These are phyloP conservation scores for Colletotrichum kahawae DNA, from an alignment of 2,329 filamentous ascomycete species.

Conservation along the genomic window DNA sequence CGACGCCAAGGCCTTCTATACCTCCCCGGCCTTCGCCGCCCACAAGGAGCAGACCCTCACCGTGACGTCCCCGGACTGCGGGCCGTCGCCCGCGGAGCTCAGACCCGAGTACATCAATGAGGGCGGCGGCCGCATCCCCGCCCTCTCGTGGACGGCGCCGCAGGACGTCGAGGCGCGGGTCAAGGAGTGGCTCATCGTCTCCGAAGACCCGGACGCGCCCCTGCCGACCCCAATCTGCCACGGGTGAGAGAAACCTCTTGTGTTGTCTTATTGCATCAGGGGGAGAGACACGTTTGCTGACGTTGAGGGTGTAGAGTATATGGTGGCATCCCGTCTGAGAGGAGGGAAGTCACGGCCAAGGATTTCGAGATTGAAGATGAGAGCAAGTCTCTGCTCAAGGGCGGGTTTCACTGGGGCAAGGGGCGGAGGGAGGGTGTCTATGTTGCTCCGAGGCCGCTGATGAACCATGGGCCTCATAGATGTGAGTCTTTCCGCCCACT, in stretches of 20 bases:
- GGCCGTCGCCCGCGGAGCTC: conserved; percentile 39
- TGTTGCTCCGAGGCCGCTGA: conserved; percentile 48
- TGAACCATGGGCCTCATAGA: conserved; percentile 56
- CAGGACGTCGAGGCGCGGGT: conserved; percentile 30
- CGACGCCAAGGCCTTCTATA: conserved; percentile 43
- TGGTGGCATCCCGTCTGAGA: conserved; percentile 40
- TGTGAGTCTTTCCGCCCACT: conserved; percentile 35
- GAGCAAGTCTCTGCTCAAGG: conserved; percentile 35
- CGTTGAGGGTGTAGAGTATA: conserved; percentile 31
- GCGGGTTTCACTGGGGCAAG: conserved; percentile 52
- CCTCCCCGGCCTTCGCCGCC: conserved; percentile 36
- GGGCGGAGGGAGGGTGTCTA: conserved; percentile 47
- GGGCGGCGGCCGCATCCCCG: conserved; percentile 43
- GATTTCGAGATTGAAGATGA: conserved; percentile 42
- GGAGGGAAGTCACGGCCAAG: conserved; percentile 33
- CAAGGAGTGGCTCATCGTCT: conserved; percentile 50
- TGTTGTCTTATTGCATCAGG: not conserved
- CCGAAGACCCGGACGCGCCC: conserved; percentile 53
- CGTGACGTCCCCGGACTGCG: conserved; percentile 45
- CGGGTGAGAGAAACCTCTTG: conserved; percentile 34
- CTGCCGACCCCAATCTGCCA: conserved; percentile 49
- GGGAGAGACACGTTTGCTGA: not conserved
- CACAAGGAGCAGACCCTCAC: conserved; percentile 39
- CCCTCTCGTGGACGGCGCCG: conserved; percentile 42
- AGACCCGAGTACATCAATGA: conserved; percentile 41